Base-by-base conservation (phyloP, 371 early-diverging fungal species). In the Gilbertella persicaria region DNA sequence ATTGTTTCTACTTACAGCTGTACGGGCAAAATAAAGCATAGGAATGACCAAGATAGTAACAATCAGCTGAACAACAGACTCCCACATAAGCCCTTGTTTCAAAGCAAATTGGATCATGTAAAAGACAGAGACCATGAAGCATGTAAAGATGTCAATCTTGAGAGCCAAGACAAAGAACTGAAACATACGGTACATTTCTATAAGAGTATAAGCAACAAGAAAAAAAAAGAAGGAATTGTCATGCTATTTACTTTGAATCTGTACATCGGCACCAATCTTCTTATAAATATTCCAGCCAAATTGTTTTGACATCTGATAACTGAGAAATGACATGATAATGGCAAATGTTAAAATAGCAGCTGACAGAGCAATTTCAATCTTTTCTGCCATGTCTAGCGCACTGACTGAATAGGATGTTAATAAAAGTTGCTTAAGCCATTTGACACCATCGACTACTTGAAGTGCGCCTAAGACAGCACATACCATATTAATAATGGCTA, bases 121-220 rank as follows among this genome's bases (percentile, higher is more conserved):
- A 37, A 77, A 77, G 4, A 73, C 25, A 13, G 73, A 73, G 28
- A 77, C 67, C 14, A 73, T 41, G 40, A 77, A 77, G 28, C 67
- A 68, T 3, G 70, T 67, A 48, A 73, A 77, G 19, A 77, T 60
- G 28, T 77, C 69, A 29, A 77, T 63, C 51, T 77, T 77, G 17
- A 77, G 61, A 4, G 62, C 48, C 37, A 77, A 50, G 5, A 77
- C 73, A 60, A 77, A 77, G 52, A 77, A 73, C 52, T 77, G 77
- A 38, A 73, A 77, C 37, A 60, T 64, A 23, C 71, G 63, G 38
- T 75, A 75, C 72, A 72, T 75, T 40, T 58, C 70, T 70, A 62
- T n/a, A 17, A 13, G 44, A 10, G 25, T 29, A 17, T 21, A 17
- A 33, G 12, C 14, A n/a, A n/a, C n/a, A n/a, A n/a, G n/a, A n/a